Percentiles rank a stretch among this genome's conserved stretches.
Evolutionary conservation across 139 green algal species (phyloP).

Genomic region (Chlamydomonas asymmetrica): DNA sequence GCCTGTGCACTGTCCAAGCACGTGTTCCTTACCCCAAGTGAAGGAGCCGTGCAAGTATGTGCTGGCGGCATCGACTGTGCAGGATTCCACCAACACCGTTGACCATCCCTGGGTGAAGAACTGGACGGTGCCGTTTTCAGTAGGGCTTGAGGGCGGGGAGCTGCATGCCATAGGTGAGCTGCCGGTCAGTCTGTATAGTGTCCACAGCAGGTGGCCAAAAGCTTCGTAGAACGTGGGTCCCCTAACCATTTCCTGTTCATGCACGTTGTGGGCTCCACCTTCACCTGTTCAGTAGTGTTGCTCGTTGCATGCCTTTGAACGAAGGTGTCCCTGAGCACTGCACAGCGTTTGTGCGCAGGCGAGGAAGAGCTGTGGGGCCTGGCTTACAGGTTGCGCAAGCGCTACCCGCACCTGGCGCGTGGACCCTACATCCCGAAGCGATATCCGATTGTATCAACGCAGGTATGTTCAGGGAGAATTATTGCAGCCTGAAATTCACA

Average conservation of each 20-base stretch:
- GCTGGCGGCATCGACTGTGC: no score
- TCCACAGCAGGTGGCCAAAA: neutral
- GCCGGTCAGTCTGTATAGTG: neutral
- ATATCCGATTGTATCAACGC: conserved; percentile 51
- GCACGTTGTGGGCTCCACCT: no score
- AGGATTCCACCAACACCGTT: conserved; percentile 17
- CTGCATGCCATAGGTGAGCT: conserved; percentile 45
- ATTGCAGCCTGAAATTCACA: neutral
- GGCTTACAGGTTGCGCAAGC: conserved; percentile 25
- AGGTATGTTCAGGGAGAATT: conserved; percentile 24
- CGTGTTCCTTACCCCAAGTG: neutral
- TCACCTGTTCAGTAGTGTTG: neutral
- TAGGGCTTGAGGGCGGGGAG: conserved; percentile 30
- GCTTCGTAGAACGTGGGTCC: neutral
- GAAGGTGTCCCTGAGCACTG: neutral
- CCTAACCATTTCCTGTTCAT: no score
- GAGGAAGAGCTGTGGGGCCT: conserved; percentile 52
- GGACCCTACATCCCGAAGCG: conserved; percentile 41
- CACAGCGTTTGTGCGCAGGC: conserved; percentile 25
- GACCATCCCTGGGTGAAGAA: conserved; percentile 35
- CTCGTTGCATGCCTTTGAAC: no score
- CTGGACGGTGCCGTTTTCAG: conserved; percentile 30
- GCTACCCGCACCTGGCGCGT: conserved; percentile 32
- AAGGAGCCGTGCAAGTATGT: neutral
- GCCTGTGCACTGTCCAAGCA: neutral